Conservation (phyloP, 306 rosid genomes). For the Mimosa bimucronata region DNA sequence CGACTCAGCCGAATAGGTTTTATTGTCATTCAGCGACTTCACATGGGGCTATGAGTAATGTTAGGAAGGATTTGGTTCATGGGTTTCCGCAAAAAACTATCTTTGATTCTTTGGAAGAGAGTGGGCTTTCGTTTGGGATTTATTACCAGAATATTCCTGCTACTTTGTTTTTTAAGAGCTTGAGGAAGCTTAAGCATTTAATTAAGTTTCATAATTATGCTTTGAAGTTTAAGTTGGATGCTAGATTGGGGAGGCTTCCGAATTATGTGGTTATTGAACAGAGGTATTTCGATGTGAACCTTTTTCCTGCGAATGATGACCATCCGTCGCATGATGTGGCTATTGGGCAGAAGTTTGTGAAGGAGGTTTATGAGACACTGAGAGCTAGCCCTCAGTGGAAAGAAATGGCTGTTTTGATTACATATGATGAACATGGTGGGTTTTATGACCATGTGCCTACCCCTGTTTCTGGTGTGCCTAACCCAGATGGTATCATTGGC, state of each 20-base stretch:
- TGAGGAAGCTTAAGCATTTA: conserved; percentile 62
- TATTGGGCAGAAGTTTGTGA: conserved; percentile 82
- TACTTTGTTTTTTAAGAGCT: conserved; percentile 69
- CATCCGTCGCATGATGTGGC: conserved; percentile 97
- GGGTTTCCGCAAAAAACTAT: conserved; percentile 90
- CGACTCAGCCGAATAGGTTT: conserved; percentile 93
- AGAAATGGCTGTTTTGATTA: conserved; percentile 82
- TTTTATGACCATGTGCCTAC: conserved; percentile 94
- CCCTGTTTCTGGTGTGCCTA: conserved; percentile 81
- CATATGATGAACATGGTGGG: conserved; percentile 96
- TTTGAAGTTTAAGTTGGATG: conserved; percentile 66
- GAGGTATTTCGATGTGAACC: conserved; percentile 71
- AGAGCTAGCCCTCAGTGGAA: conserved; percentile 96
- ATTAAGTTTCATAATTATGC: conserved; percentile 62
- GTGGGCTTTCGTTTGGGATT: conserved; percentile 63
- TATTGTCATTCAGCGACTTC: conserved; percentile 94
- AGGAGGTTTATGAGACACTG: conserved; percentile 85
- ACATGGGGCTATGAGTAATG: conserved; percentile 89
- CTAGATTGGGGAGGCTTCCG: conserved; percentile 75
- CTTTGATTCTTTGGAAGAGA: conserved; percentile 79
- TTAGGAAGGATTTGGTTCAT: conserved; percentile 70
- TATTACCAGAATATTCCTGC: conserved; percentile 96
- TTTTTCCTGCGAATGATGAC: conserved; percentile 85
- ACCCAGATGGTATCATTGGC: conserved; percentile 87
- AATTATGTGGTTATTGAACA: conserved; percentile 83